Base-by-base conservation (phyloP, 2,329 filamentous ascomycete species). In the Thielaviopsis punctulata region DNA sequence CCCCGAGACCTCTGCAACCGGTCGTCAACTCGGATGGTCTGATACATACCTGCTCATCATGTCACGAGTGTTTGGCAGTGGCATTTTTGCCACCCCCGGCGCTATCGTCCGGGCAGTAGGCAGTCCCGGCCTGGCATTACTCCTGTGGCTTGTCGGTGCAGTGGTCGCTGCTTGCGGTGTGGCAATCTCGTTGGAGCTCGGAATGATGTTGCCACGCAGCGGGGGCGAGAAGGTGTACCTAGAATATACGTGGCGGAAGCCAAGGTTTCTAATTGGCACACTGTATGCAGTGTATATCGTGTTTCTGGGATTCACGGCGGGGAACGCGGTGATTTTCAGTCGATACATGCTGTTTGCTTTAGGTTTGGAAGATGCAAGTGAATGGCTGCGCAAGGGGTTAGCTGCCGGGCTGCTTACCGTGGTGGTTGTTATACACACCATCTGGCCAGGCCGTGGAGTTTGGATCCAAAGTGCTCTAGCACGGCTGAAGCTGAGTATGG, bases 181-280 rank as follows among this genome's bases (percentile, higher is more conserved):
- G 2, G 72, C 73, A 2, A 71, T 85, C 0, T 73, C 73, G 6
- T 69, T 86, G 48, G 82, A 86, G 60, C 82, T 77, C 58, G 82
- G 82, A 0, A 80, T 74, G 59, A 84, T 84, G 80, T 66, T 86
- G 13, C 82, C 82, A 15, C 70, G 80, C 0, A 82, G 77, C 0
- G 82, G 82, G 6, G 82, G 80, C 22, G 69, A 76, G 23, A 86
- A 85, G 63, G 79, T 84, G 6, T 85, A 84, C 59, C 72, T 86
- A 45, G 81, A 86, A 62, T 82, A 80, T 61, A 78, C 78, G 0
- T 85, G 82, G 61, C 72, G 73, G 1, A 68, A 69, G 27, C 82
- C 82, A 1, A 71, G 73, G 5, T 79, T 82, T 56, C 68, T 86
- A 2, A 77, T 79, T 0, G 80, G 79, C 2, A 79, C 76, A 0